Evolutionary conservation across 2,329 filamentous ascomycete genomes (phyloP).

Genomic region (Clonostachys solani): DNA sequence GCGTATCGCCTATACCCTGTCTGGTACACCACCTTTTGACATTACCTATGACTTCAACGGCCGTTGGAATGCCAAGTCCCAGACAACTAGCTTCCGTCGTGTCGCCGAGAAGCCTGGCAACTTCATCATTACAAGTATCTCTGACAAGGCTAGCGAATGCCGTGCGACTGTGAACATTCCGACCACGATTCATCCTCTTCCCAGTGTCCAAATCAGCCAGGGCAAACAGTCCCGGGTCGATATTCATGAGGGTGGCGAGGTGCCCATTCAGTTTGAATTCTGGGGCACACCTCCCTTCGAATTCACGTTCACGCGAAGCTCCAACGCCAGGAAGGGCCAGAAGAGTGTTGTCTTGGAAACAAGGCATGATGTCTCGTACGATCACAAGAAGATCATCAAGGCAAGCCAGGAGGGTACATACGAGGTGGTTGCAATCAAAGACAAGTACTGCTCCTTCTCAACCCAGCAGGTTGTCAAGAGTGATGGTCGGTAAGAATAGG

Average conservation of each 20-base stretch:
- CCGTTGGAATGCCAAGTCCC: constrained; percentile 72
- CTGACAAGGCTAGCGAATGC: constrained; percentile 86
- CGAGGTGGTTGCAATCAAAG: constrained; percentile 94
- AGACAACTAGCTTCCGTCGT: constrained; percentile 82
- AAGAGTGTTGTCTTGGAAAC: constrained; percentile 83
- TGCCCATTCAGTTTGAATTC: constrained; percentile 92
- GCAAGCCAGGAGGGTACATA: constrained; percentile 95
- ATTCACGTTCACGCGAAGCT: constrained; percentile 92
- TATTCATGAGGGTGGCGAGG: constrained; percentile 94
- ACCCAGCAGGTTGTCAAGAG: constrained; percentile 57
- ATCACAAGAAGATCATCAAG: constrained; percentile 75
- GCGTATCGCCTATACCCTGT: constrained; percentile 85
- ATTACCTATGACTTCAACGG: constrained; percentile 89
- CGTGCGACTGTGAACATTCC: constrained; percentile 72
- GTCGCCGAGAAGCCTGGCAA: constrained; percentile 87
- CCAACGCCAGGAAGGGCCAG: constrained; percentile 77
- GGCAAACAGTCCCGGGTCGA: constrained; percentile 79
- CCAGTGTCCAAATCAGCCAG: constrained; percentile 84
- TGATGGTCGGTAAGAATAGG: constrained; percentile 27
- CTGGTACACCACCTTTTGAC: constrained; percentile 87
- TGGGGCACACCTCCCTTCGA: constrained; percentile 95
- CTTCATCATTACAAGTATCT: constrained; percentile 82
- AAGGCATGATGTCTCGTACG: constrained; percentile 78
- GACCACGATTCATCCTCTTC: constrained; percentile 87
- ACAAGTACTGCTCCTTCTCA: constrained; percentile 85